Conservation (phyloP, 257 asterid species). For the Thymus quinquecostatus region DNA sequence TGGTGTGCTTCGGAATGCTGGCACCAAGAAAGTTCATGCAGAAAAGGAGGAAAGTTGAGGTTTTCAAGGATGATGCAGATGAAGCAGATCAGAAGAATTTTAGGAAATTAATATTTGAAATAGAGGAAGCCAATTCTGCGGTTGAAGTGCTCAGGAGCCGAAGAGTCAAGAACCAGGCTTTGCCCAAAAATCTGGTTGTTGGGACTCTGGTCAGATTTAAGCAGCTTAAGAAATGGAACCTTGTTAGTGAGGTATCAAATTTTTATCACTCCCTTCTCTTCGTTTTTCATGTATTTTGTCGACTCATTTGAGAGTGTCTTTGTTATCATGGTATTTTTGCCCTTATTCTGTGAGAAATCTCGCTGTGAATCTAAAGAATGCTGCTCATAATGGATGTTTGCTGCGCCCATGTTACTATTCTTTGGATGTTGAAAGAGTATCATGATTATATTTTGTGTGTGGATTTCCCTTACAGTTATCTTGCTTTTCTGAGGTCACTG, state of each 20-base stretch:
- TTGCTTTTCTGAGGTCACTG: neutral
- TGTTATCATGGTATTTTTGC: neutral
- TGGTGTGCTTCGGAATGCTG: slow-evolving; percentile 86
- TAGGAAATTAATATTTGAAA: slow-evolving; percentile 87
- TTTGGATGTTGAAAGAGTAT: slow-evolving; percentile 1
- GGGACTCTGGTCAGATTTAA: slow-evolving; percentile 92
- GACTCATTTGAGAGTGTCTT: neutral
- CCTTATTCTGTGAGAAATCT: too few relatives aligned
- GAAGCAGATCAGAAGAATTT: slow-evolving; percentile 84
- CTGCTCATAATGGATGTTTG: too few relatives aligned
- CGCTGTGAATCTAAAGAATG: too few relatives aligned
- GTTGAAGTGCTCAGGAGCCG: slow-evolving; percentile 67
- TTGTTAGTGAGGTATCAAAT: slow-evolving; percentile 79
- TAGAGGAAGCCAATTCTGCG: slow-evolving; percentile 84
- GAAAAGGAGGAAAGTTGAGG: slow-evolving; percentile 81
- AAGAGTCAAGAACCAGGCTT: slow-evolving; percentile 62
- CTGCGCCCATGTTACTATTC: neutral
- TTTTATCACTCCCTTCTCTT: neutral
- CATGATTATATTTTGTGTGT: neutral
- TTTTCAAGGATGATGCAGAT: slow-evolving; percentile 72
- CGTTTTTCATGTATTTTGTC: slow-evolving; percentile 1
- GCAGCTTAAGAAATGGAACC: slow-evolving; percentile 97
- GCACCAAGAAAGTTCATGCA: slow-evolving; percentile 96
- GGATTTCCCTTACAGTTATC: neutral
- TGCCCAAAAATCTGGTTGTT: slow-evolving; percentile 79